Conservation (phyloP, 2,329 filamentous ascomycete genomes). For the Ilyonectria sp. region DNA sequence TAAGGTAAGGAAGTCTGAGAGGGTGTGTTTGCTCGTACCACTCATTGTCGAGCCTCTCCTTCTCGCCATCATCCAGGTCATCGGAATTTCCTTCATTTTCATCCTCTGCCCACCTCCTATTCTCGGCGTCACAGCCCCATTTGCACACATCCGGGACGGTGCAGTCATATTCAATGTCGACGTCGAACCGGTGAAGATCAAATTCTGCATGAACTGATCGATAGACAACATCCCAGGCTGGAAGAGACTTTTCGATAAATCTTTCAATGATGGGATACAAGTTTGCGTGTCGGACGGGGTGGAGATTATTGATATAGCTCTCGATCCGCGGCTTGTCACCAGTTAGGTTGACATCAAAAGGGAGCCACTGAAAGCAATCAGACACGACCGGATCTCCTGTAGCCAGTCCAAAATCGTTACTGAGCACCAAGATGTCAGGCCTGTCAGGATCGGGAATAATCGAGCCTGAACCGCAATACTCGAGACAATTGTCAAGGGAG, state of each 20-base stretch:
- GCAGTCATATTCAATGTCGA: not conserved
- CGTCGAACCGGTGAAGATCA: not conserved
- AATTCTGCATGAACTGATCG: conserved; percentile 32
- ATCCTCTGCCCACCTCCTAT: not conserved
- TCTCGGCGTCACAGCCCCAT: not conserved
- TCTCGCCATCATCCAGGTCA: conserved; percentile 26
- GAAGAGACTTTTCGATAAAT: conserved; percentile 58
- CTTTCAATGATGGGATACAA: conserved; percentile 60
- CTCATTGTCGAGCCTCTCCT: conserved; percentile 38
- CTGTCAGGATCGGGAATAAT: conserved; percentile 7
- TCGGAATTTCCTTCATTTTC: not conserved
- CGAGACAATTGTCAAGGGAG: conserved; percentile 56
- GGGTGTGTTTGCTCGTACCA: conserved; percentile 51
- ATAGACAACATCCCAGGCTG: conserved; percentile 61
- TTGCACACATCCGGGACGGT: not conserved
- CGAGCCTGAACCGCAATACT: conserved; percentile 49
- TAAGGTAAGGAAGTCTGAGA: conserved; percentile 32
- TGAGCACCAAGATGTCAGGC: not conserved
- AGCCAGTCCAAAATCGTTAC: not conserved
- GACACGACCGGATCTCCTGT: conserved; percentile 12
- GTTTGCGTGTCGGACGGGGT: conserved; percentile 56
- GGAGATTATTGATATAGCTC: conserved; percentile 69
- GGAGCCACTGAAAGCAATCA: conserved; percentile 61
- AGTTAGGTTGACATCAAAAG: conserved; percentile 62
- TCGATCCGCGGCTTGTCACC: conserved; percentile 56